Evolutionary conservation across 306 rosid species (phyloP).

Genomic region (Clitoria ternatea): DNA sequence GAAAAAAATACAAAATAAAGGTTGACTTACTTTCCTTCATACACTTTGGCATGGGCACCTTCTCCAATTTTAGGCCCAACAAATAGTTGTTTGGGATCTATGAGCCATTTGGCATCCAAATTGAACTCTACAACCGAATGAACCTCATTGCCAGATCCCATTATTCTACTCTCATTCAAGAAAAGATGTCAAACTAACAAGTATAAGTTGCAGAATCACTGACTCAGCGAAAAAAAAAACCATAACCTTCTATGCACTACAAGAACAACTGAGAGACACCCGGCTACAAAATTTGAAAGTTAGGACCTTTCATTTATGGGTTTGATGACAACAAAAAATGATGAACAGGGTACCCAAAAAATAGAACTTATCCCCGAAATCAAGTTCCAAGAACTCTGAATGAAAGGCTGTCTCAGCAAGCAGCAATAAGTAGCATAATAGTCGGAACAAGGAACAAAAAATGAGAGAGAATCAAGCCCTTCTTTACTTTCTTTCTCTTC

Average conservation of each 20-base stretch:
- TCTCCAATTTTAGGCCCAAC: constrained; percentile 82
- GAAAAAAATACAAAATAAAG: not conserved
- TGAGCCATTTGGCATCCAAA: constrained; percentile 62
- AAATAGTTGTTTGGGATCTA: constrained; percentile 70
- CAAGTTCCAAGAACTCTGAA: not conserved
- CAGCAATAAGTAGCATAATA: not conserved
- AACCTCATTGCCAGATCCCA: constrained; percentile 82
- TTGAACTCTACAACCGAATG: constrained; percentile 49
- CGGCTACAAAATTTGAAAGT: not conserved
- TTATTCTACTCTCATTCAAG: constrained; percentile 30
- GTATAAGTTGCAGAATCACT: not conserved
- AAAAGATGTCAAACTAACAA: constrained; percentile 6
- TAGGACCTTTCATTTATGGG: not conserved
- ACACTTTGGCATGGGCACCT: constrained; percentile 76
- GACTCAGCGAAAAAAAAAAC: constrained; percentile 21
- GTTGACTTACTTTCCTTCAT: constrained; percentile 83
- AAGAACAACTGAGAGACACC: not conserved
- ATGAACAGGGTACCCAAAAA: not conserved
- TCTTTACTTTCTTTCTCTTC: not conserved
- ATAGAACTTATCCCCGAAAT: not conserved
- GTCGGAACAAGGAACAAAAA: not conserved
- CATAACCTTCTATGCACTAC: constrained; percentile 23
- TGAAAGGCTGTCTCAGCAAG: not conserved
- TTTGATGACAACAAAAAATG: not conserved
- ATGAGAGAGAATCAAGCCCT: not conserved